A percentile compares a stretch with the other conserved stretches of the same genome.
Conservation (phyloP, 306 rosid genomes). For the Notholithocarpus densiflorus region DNA sequence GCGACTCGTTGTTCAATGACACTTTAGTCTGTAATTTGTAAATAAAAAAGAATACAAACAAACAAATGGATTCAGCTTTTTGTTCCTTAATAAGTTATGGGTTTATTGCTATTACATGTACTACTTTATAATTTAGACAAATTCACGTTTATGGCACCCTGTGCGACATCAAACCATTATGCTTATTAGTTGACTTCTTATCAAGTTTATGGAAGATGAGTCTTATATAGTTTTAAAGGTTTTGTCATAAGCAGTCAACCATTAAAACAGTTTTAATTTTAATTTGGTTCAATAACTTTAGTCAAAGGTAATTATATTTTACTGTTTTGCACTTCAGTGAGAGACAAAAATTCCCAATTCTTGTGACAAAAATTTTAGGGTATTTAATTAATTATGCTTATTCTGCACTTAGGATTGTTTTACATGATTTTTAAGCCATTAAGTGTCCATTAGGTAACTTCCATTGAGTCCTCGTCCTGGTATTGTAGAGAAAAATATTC, state of each 20-base stretch:
- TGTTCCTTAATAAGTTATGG: no score
- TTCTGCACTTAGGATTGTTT: not conserved
- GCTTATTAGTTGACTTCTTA: no score
- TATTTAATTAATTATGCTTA: not conserved
- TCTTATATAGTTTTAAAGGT: not conserved
- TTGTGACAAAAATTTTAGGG: not conserved
- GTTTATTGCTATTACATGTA: not conserved
- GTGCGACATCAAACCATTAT: not conserved
- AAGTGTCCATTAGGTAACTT: not conserved
- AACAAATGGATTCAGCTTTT: not conserved
- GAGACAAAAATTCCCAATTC: not conserved
- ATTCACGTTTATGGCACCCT: not conserved
- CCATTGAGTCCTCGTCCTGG: not conserved
- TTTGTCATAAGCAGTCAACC: not conserved
- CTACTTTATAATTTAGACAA: not conserved
- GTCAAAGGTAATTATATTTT: not conserved
- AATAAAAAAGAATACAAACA: not conserved
- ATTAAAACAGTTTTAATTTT: not conserved
- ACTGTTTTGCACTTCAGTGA: not conserved
- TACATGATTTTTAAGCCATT: not conserved
- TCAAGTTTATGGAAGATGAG: not conserved
- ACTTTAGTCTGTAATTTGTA: not conserved
- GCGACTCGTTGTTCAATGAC: not conserved
- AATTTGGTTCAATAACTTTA: not conserved
- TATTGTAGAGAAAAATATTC: not conserved